A percentile compares a stretch with the other conserved stretches of the same genome.
phyloP scores from a whole-genome alignment of 495 filamentous ascomycete genomes.

The Annulohypoxylon maeteangense region DNA sequence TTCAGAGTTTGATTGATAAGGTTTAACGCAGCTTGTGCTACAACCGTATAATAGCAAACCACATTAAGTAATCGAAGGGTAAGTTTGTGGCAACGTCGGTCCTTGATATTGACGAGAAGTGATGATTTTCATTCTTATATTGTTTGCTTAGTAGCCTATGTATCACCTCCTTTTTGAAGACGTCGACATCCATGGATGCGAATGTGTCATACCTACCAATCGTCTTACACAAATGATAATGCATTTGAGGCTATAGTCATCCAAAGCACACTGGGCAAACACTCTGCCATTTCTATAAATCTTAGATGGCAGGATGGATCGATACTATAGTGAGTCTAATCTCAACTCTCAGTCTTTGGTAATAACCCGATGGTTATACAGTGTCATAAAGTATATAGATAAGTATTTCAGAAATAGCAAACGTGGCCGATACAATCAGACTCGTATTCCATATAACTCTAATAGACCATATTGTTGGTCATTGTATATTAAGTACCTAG shows the following conservation, averaged over 20 bases:
- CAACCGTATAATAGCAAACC: constrained; percentile 10
- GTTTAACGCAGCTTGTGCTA: constrained; percentile 30
- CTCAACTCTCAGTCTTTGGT: not conserved
- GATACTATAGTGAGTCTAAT: not conserved
- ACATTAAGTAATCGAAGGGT: not conserved
- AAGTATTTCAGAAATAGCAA: not conserved
- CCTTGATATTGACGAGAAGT: not conserved
- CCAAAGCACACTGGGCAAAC: not conserved
- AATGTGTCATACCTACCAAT: no score
- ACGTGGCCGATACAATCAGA: not conserved
- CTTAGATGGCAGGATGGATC: no score
- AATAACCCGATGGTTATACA: not conserved
- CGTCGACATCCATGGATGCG: not conserved
- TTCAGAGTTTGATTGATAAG: constrained; percentile 16
- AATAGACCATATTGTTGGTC: not conserved
- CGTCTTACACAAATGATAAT: no score
- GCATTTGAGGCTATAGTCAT: not conserved
- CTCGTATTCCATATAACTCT: not conserved
- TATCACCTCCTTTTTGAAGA: not conserved
- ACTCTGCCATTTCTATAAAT: not conserved
- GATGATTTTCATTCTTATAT: not conserved
- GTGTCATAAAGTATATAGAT: not conserved
- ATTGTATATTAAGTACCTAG: not conserved
- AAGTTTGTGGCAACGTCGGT: not conserved
- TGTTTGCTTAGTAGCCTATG: not conserved